Conservation (phyloP, 257 asterid species). For the Ballota nigra region DNA sequence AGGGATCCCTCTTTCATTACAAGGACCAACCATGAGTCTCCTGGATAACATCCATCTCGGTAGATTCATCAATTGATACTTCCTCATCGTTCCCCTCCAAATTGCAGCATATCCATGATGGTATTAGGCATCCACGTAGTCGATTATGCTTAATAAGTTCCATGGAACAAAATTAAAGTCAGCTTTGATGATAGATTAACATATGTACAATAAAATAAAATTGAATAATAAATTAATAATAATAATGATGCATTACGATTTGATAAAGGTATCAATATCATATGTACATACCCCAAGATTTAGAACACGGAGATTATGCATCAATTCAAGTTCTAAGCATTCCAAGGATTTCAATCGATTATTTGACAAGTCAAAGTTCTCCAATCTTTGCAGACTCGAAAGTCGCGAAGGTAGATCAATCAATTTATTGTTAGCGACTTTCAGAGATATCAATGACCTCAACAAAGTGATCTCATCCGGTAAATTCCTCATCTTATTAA, state of each 20-base stretch:
- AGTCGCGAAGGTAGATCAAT: slow-evolving; percentile 62
- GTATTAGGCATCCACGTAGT: slow-evolving; percentile 58
- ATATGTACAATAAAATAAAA: background rate
- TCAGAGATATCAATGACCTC: slow-evolving; percentile 57
- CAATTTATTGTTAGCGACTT: slow-evolving; percentile 78
- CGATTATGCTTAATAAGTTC: slow-evolving; percentile 57
- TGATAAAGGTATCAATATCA: slow-evolving; percentile 12
- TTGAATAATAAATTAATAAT: slow-evolving; percentile 1
- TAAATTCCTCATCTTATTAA: slow-evolving; percentile 85
- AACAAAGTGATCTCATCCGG: slow-evolving; percentile 73
- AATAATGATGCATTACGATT: background rate
- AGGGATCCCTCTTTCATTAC: slow-evolving; percentile 30
- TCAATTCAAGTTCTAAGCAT: slow-evolving; percentile 62
- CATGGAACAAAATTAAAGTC: slow-evolving; percentile 6
- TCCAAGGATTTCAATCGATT: slow-evolving; percentile 75
- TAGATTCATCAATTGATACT: slow-evolving; percentile 57
- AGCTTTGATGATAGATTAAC: background rate
- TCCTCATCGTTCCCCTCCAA: slow-evolving; percentile 64
- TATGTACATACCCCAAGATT: slow-evolving; percentile 67
- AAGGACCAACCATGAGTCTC: slow-evolving; percentile 34
- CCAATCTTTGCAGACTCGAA: slow-evolving; percentile 65
- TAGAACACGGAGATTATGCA: slow-evolving; percentile 66
- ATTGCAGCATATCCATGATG: slow-evolving; percentile 85
- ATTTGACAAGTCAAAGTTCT: slow-evolving; percentile 79
- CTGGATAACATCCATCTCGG: slow-evolving; percentile 81